Evolutionary conservation across 2,329 filamentous ascomycete genomes (phyloP).

Genomic region (Zalaria sp.): DNA sequence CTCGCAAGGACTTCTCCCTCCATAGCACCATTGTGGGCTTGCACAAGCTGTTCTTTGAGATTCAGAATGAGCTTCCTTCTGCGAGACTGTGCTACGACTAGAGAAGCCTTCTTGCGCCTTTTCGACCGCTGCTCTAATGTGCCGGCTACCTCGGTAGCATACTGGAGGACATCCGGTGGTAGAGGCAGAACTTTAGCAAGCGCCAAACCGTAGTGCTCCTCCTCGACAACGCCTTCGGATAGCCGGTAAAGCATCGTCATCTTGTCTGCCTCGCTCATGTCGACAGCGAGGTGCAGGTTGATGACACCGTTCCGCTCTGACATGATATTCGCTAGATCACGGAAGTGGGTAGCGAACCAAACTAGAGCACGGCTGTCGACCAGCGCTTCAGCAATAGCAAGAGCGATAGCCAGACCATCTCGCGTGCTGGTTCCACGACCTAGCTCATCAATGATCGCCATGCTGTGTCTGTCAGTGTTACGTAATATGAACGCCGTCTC

Average conservation of each 20-base stretch:
- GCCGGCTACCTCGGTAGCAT: slow-evolving; percentile 52
- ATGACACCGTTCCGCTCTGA: slow-evolving; percentile 63
- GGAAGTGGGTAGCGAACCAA: slow-evolving; percentile 92
- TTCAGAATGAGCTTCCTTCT: slow-evolving; percentile 60
- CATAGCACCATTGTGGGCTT: slow-evolving; percentile 52
- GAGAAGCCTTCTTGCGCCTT: slow-evolving; percentile 41
- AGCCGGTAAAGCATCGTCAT: slow-evolving; percentile 87
- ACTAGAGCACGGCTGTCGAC: slow-evolving; percentile 63
- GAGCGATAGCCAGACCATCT: slow-evolving; percentile 78
- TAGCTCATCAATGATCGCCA: slow-evolving; percentile 64
- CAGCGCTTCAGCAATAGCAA: slow-evolving; percentile 80
- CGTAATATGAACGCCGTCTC: slow-evolving; percentile 87
- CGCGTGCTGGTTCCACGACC: slow-evolving; percentile 79
- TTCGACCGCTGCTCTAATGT: slow-evolving; percentile 39
- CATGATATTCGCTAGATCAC: slow-evolving; percentile 64
- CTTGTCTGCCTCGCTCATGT: slow-evolving; percentile 39
- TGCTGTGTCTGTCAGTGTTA: slow-evolving; percentile 54
- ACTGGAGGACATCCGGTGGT: slow-evolving; percentile 50
- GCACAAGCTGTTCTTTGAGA: slow-evolving; percentile 56
- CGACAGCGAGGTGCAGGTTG: slow-evolving; percentile 66
- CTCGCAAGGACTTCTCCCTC: slow-evolving; percentile 45
- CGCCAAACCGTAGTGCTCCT: slow-evolving; percentile 70
- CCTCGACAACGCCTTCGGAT: slow-evolving; percentile 52
- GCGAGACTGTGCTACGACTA: slow-evolving; percentile 43
- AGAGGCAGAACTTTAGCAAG: slow-evolving; percentile 64